These are phyloP conservation scores for Daldinia sp. DNA, from an alignment of 2,329 filamentous ascomycete species.

Conservation along the genomic window DNA sequence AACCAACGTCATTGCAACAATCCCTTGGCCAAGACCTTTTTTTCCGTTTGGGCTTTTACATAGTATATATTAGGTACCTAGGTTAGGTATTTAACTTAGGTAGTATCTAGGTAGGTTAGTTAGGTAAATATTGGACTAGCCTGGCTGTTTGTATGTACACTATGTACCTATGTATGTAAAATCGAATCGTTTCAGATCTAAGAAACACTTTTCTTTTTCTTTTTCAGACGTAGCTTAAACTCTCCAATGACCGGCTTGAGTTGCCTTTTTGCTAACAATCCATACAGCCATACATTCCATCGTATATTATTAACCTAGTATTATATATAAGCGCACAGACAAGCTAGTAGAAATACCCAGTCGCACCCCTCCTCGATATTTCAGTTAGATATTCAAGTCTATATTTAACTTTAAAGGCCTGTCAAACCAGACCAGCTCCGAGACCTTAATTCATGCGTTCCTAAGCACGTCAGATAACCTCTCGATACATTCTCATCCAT, in stretches of 20 bases:
- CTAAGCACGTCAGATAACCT: neutral
- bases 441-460: slow-evolving; percentile 3
- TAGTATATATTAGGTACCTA: too few relatives aligned
- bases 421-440: neutral
- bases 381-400: slow-evolving; percentile 17
- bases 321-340: neutral
- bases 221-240: slow-evolving; percentile 7
- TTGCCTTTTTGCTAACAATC: neutral
- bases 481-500: neutral
- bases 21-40: slow-evolving; percentile 16
- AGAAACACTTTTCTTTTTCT: slow-evolving; percentile 7
- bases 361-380: neutral
- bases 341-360: neutral
- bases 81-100: too few relatives aligned
- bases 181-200: slow-evolving; percentile 26
- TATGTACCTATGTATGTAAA: too few relatives aligned
- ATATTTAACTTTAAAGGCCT: slow-evolving; percentile 22
- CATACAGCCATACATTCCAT: too few relatives aligned
- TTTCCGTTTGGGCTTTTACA: neutral
- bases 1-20: neutral
- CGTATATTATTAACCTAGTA: too few relatives aligned
- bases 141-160: too few relatives aligned
- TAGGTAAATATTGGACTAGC: slow-evolving; percentile 1
- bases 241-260: neutral
- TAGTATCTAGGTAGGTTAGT: too few relatives aligned